phyloP scores from a whole-genome alignment of 2,329 filamentous ascomycete species.

The Diaporthe sp. region DNA sequence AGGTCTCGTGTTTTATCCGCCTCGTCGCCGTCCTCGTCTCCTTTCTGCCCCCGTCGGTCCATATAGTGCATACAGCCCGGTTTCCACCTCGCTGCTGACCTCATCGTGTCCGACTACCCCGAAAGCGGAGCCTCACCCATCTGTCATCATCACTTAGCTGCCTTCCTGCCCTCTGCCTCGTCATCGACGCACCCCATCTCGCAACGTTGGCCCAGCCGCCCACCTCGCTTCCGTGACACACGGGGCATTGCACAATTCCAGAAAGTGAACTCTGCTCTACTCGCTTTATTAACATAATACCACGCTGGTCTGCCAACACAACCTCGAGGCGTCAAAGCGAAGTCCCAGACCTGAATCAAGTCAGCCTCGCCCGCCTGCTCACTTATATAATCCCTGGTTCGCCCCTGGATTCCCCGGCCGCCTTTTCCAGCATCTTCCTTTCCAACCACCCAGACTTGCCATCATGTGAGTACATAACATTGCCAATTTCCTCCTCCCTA shows the following conservation, averaged over 20 bases:
- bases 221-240: conserved; percentile 8
- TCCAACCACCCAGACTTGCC: conserved; percentile 23
- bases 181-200: conserved; percentile 34
- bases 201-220: not conserved
- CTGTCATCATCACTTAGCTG: conserved; percentile 31
- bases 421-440: conserved; percentile 41
- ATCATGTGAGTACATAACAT: conserved; percentile 40
- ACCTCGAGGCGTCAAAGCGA: not conserved
- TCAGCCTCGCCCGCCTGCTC: conserved; percentile 27
- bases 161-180: conserved; percentile 33
- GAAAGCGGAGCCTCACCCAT: conserved; percentile 41
- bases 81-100: conserved; percentile 11
- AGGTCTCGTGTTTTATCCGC: not conserved
- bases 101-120: conserved; percentile 28
- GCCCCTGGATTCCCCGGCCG: conserved; percentile 35
- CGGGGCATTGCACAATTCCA: conserved; percentile 22
- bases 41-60: not conserved
- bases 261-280: conserved; percentile 6
- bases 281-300: conserved; percentile 7
- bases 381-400: conserved; percentile 31
- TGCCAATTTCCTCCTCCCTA: conserved; percentile 35
- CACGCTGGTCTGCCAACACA: conserved; percentile 21
- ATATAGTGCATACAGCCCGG: not conserved
- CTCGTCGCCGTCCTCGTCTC: not conserved
- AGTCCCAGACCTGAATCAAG: conserved; percentile 29